Percentiles rank a stretch among this genome's conserved stretches.
These are phyloP conservation scores for Mycena floridula DNA, from an alignment of 768 basidiomycete species.

Conservation along the genomic window DNA sequence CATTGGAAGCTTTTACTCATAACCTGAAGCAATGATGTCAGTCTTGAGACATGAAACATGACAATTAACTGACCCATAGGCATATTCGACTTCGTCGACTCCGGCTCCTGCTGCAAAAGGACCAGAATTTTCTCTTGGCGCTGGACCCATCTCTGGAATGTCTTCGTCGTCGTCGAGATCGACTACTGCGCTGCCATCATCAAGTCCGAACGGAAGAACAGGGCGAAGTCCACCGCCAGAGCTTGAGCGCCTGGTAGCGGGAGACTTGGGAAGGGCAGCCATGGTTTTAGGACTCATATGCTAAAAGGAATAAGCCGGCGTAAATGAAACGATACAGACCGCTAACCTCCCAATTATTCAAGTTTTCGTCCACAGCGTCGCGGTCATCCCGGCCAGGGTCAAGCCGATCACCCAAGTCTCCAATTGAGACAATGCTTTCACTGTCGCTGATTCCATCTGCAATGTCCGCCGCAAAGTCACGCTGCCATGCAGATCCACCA, in stretches of 20 bases:
- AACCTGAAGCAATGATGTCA: neutral
- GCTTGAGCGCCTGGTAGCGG: slow-evolving; percentile 79
- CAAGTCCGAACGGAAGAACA: slow-evolving; percentile 65
- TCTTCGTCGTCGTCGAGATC: slow-evolving; percentile 36
- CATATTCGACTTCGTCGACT: slow-evolving; percentile 88
- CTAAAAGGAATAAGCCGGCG: slow-evolving; percentile 30
- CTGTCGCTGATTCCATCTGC: slow-evolving; percentile 90
- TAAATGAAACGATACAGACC: neutral
- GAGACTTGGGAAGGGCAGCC: slow-evolving; percentile 88
- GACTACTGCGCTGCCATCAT: slow-evolving; percentile 67
- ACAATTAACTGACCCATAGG: slow-evolving; percentile 79
- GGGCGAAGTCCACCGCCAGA: slow-evolving; percentile 83
- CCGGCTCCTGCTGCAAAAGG: slow-evolving; percentile 78
- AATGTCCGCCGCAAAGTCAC: slow-evolving; percentile 72
- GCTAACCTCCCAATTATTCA: slow-evolving; percentile 94
- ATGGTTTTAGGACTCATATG: slow-evolving; percentile 97
- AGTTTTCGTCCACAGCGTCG: slow-evolving; percentile 68
- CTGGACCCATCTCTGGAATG: slow-evolving; percentile 57
- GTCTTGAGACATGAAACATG: too few species aligned
- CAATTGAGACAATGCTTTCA: slow-evolving; percentile 88
- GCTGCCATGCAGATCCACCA: slow-evolving; percentile 62
- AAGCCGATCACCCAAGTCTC: slow-evolving; percentile 77
- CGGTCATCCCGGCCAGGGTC: slow-evolving; percentile 56
- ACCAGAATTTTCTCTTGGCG: slow-evolving; percentile 65
- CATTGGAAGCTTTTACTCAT: neutral